Evolutionary conservation across 768 basidiomycete species (phyloP), one percentile per base, ranked within the genome.

Genomic region (Tylopilus subfusipes): DNA sequence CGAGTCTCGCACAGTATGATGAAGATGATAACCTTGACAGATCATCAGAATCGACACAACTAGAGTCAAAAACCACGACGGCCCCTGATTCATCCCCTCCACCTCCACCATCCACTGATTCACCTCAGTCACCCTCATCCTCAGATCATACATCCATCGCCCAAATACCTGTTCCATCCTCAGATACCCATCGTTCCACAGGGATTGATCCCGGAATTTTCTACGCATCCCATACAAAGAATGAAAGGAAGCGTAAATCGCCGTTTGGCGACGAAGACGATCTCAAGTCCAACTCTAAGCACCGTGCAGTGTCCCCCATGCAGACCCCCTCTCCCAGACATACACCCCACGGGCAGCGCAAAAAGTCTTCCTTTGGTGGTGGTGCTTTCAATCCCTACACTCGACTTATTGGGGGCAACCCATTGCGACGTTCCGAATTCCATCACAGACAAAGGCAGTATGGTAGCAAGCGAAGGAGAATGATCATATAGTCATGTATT

Each of bases 171-270:
- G 43, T 33, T n/a, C 39, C 47, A 42, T 50, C 65, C n/a, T 56
- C 59, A 8, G 56, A 60, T 62, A 58, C 59, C 58, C 51, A 38
- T 57, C 53, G 53, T 57, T 66, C 48, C 16, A 62, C 30, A 42
- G 65, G 59, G 38, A 64, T 77, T 47, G 59, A 69, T 31, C 67
- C 77, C n/a, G 53, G 62, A 25, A 71, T 62, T 36, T 77, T 74
- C 59, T 82, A 81, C 39, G 75, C 62, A 24, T 58, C 68, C 12
- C 49, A 45, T 39, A 40, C 55, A 36, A 57, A 53, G 34, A 68
- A 64, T 14, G 68, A 64, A 51, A 73, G 57, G 61, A 78, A 78
- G 57, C 75, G 78, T 36, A 78, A 79, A 61, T 71, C 70, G 19
- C 67, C 68, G 10, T 57, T 59, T 12, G 72, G 69, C 36, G 68